Conservation (phyloP, 2,329 filamentous ascomycete species). For the Colletotrichum tabaci region DNA sequence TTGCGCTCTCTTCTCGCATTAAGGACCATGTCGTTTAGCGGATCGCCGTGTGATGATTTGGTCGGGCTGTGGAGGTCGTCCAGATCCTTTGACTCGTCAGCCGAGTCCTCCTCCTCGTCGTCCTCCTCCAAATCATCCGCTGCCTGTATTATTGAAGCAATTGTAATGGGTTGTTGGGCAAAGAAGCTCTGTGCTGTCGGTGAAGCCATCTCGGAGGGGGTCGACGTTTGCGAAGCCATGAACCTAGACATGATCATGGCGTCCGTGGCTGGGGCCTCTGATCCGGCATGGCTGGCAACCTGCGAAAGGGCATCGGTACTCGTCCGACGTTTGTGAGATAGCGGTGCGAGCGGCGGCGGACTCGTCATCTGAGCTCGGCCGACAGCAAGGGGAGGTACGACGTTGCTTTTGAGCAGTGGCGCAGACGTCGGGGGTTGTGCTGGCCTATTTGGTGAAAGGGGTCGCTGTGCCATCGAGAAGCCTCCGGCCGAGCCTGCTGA, state of each 20-base stretch:
- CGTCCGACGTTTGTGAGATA: slow-evolving; percentile 56
- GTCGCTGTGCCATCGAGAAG: slow-evolving; percentile 55
- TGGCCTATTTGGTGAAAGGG: slow-evolving; percentile 67
- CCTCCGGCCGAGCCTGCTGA: slow-evolving; percentile 41
- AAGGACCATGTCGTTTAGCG: slow-evolving; percentile 83
- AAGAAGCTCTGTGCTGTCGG: slow-evolving; percentile 50
- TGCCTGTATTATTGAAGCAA: slow-evolving; percentile 70
- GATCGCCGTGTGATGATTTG: slow-evolving; percentile 69
- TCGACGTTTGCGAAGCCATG: slow-evolving; percentile 51
- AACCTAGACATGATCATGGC: slow-evolving; percentile 54
- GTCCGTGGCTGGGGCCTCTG: slow-evolving; percentile 51
- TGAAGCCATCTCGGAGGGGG: slow-evolving; percentile 55
- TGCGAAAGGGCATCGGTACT: slow-evolving; percentile 59
- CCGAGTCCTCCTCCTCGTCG: slow-evolving; percentile 45
- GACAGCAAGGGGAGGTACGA: slow-evolving; percentile 44
- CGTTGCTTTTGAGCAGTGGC: slow-evolving; percentile 37
- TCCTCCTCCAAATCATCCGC: slow-evolving; percentile 62
- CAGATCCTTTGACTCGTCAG: slow-evolving; percentile 47
- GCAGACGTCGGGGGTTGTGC: slow-evolving; percentile 37
- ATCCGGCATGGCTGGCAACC: slow-evolving; percentile 48
- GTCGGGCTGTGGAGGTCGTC: slow-evolving; percentile 68
- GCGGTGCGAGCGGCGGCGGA: slow-evolving; percentile 54
- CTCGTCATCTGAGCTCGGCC: slow-evolving; percentile 53
- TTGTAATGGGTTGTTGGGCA: slow-evolving; percentile 57
- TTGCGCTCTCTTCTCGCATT: slow-evolving; percentile 94